Percentiles rank a stretch among this genome's conserved stretches.
Evolutionary conservation across 345 rosid genomes (phyloP).

Genomic region (Corchorus capsularis): DNA sequence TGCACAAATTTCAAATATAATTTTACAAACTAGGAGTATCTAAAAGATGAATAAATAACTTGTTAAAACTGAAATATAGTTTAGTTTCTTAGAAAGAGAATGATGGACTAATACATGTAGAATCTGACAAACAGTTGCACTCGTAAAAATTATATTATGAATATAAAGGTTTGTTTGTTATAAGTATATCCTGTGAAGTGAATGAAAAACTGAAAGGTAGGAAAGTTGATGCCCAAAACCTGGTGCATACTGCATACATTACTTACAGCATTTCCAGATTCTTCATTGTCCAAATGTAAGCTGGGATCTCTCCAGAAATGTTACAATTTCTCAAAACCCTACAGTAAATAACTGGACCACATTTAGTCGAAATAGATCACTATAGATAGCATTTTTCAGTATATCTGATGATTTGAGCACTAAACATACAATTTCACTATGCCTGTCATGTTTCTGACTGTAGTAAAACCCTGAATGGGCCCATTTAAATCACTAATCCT

Average conservation of each 20-base stretch:
- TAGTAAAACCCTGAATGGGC: conserved; percentile 51
- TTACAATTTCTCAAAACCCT: conserved; percentile 53
- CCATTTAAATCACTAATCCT: conserved; percentile 57
- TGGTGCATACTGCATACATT: background rate
- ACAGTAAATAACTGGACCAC: conserved; percentile 17
- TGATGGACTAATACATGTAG: background rate
- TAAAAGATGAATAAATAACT: background rate
- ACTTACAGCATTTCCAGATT: conserved; percentile 43
- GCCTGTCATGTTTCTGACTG: conserved; percentile 29
- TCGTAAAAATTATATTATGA: background rate
- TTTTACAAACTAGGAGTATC: conserved; percentile 6
- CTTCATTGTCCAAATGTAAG: conserved; percentile 35
- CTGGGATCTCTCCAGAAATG: conserved; percentile 43
- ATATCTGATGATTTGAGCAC: conserved; percentile 6
- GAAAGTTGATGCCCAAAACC: background rate
- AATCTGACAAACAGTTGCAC: background rate
- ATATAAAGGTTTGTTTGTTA: background rate
- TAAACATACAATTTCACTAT: conserved; percentile 44
- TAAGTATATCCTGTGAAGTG: background rate
- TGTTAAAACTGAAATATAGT: background rate
- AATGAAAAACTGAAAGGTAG: background rate
- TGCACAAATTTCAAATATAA: conserved; percentile 1
- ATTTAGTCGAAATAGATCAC: conserved; percentile 16
- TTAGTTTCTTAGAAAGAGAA: background rate
- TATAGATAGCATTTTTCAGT: background rate